phyloP scores from a whole-genome alignment of 2,329 filamentous ascomycete species.

The Colletotrichum lini region DNA sequence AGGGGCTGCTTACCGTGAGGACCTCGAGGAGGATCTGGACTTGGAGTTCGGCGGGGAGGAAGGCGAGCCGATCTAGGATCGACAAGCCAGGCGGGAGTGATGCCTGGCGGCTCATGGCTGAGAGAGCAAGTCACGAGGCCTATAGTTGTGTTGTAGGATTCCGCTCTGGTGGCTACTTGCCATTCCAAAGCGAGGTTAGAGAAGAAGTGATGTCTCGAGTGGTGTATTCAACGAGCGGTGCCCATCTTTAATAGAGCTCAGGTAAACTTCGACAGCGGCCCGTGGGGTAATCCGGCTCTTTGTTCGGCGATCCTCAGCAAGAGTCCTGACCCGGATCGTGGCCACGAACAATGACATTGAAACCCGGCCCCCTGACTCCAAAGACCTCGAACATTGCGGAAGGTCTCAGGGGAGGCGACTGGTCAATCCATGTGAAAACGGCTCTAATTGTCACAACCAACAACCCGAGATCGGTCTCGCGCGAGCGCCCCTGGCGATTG shows the following conservation, averaged over 20 bases:
- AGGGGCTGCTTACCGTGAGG: constrained; percentile 22
- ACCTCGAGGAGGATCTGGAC: constrained; percentile 23
- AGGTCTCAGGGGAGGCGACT: neutral
- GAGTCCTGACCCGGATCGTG: neutral
- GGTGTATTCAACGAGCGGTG: too few relatives aligned
- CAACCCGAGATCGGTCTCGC: neutral
- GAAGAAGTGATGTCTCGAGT: neutral
- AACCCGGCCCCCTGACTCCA: neutral
- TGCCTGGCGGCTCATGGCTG: neutral
- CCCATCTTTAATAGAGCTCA: constrained; percentile 2
- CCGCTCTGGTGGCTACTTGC: neutral
- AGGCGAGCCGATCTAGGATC: constrained; percentile 19
- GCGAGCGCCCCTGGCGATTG: neutral
- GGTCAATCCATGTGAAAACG: neutral
- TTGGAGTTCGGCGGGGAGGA: constrained; percentile 34
- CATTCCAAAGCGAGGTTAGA: too few relatives aligned
- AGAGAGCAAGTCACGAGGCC: too few relatives aligned
- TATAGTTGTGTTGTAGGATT: neutral
- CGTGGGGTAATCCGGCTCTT: neutral
- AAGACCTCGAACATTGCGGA: neutral
- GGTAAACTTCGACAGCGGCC: neutral
- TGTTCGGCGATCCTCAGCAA: constrained; percentile 8
- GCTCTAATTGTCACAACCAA: neutral
- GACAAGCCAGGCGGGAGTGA: neutral
- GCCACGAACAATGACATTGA: constrained; percentile 19